Percentiles rank a stretch among this genome's conserved stretches.
Conservation (phyloP, 495 filamentous ascomycete species). For the Penicillium coffeae region DNA sequence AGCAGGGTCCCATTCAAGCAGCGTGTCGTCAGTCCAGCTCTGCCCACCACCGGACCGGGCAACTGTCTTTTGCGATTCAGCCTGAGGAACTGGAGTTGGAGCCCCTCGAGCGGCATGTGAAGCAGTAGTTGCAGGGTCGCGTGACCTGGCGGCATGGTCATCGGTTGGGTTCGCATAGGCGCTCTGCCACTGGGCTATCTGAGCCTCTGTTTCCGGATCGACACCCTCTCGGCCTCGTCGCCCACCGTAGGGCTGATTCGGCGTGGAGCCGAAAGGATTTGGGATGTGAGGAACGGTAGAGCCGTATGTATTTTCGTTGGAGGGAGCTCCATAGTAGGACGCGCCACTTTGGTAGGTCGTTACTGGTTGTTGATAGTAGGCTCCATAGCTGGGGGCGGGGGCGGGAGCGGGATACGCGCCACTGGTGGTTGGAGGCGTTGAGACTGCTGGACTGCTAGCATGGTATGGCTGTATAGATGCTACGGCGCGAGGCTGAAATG, state of each 20-base stretch:
- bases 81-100: conserved; percentile 21
- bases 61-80: conserved; percentile 63
- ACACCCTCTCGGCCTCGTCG: conserved; percentile 41
- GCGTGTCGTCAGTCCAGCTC: conserved; percentile 77
- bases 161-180: conserved; percentile 61
- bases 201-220: conserved; percentile 85
- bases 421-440: conserved; percentile 39
- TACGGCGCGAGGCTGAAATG: conserved; percentile 64
- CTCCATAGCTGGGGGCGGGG: conserved; percentile 31
- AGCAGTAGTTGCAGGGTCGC: conserved; percentile 21
- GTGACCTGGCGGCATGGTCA: conserved; percentile 20
- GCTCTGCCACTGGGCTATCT: conserved; percentile 95
- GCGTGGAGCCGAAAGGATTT: conserved; percentile 78
- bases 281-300: conserved; percentile 69
- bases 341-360: conserved; percentile 41
- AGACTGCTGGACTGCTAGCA: conserved; percentile 39
- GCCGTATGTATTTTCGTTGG: conserved; percentile 49
- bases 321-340: conserved; percentile 49
- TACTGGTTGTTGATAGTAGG: conserved; percentile 33
- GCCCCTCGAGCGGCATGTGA: conserved; percentile 47
- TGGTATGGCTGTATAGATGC: conserved; percentile 44
- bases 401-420: conserved; percentile 40
- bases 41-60: conserved; percentile 83
- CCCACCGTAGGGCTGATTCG: conserved; percentile 33
- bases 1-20: conserved; percentile 93